These are phyloP conservation scores for Rhinocladiella mackenziei DNA, from an alignment of 2,329 filamentous ascomycete genomes.

Conservation along the genomic window DNA sequence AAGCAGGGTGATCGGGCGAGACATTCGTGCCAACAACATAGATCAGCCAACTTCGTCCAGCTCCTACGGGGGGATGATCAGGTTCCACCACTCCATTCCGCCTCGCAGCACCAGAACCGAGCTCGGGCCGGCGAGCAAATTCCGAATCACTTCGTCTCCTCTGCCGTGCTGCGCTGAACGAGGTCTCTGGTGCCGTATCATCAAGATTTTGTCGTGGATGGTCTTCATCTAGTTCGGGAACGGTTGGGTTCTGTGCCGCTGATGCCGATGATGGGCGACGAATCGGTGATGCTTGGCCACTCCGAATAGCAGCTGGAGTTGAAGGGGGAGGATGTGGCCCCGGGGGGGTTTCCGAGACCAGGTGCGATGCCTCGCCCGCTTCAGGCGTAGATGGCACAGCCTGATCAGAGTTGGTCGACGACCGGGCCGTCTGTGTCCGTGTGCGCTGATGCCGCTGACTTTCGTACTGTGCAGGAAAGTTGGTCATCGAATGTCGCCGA, in stretches of 20 bases:
- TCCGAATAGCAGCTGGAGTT: conserved; percentile 58
- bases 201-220: conserved; percentile 32
- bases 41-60: conserved; percentile 65
- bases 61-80: conserved; percentile 46
- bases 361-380: conserved; percentile 28
- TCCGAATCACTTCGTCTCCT: conserved; percentile 58
- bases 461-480: conserved; percentile 50
- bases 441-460: conserved; percentile 51
- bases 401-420: conserved; percentile 13
- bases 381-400: conserved; percentile 10
- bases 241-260: conserved; percentile 36
- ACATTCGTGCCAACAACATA: conserved; percentile 68
- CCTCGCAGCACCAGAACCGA: conserved; percentile 59
- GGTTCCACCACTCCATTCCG: conserved; percentile 63
- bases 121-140: conserved; percentile 51
- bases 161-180: conserved; percentile 47
- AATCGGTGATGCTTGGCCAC: conserved; percentile 49
- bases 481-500: conserved; percentile 53
- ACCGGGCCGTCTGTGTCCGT: conserved; percentile 14
- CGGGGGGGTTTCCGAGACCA: conserved; percentile 53
- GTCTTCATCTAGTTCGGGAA: conserved; percentile 41
- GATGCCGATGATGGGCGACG: conserved; percentile 48
- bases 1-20: conserved; percentile 65
- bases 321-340: conserved; percentile 61
- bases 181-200: conserved; percentile 34